Base-by-base conservation (phyloP, 2,329 filamentous ascomycete genomes). In the Xylaria sp. region DNA sequence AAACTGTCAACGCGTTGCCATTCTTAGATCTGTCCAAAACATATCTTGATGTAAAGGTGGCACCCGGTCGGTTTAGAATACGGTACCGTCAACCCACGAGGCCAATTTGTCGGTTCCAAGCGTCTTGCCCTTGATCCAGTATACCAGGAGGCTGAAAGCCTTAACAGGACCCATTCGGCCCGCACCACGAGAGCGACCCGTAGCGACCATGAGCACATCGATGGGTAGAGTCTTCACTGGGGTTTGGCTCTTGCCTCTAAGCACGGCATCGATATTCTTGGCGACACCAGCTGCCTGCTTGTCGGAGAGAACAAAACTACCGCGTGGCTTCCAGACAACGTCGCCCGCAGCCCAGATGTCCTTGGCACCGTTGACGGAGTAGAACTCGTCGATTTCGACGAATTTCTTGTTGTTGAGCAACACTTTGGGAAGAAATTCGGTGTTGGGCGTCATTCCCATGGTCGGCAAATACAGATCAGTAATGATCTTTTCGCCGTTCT, bases 381-480 rank as follows among this genome's bases (percentile, higher is more conserved):
- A 79, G 67, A 74, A 79, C 31, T 83, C 81, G 68, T 87, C 83
- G 1, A 84, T 79, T 13, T 77, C 73, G 54, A 82, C 79, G 61
- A 79, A 81, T 54, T 78, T 79, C 49, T 71, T 73, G 19, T 78
- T 76, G 19, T 77, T 79, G 5, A 86, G 76, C 60, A 82, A 74
- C 41, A 71, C 69, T 4, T 68, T 70, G 1, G 82, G 80, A 4
- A 88, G 66, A 71, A 80, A 87, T 40, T 80, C 80, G 4, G 82
- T 80, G 73, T 87, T 88, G 44, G 85, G 82, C 19, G 76, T 69
- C 40, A 86, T 72, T 31, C 86, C 86, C 68, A 81, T 80, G 3
- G 85, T 84, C 5, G 85, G 80, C 23, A 88, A 75, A 71, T 85
- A 85, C n/a, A 84, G 62, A 67, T 88, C 85, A 1, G 84, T 84